Evolutionary conservation across 129 eudicot species (phyloP).

Genomic region (Chrysanthemum lavandulifolium): DNA sequence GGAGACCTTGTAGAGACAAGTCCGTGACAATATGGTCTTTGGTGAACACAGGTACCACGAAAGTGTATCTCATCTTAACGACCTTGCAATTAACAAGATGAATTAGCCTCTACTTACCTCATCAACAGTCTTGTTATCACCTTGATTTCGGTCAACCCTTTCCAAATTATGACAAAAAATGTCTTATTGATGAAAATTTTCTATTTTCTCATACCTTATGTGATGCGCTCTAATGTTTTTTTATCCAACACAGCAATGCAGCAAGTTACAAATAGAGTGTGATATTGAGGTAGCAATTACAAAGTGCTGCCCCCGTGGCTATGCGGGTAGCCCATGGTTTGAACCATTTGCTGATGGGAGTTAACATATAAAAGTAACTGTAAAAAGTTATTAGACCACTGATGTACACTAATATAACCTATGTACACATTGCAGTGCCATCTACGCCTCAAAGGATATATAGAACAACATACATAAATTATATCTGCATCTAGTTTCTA

Average conservation of each 20-base stretch:
- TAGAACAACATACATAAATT: no score
- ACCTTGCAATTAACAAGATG: slow-evolving; percentile 24
- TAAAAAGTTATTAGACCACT: no score
- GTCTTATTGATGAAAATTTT: background rate
- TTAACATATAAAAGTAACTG: no score
- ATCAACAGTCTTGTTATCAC: background rate
- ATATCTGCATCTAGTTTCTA: no score
- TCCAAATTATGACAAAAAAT: background rate
- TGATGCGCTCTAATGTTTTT: background rate
- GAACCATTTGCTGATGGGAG: background rate
- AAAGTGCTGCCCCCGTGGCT: background rate
- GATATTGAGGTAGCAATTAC: background rate
- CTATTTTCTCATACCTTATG: background rate
- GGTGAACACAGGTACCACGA: background rate
- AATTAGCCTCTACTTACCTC: slow-evolving; percentile 19
- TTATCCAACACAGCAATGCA: background rate
- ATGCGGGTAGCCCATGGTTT: background rate
- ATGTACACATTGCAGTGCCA: no score
- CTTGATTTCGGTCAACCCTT: background rate
- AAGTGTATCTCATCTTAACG: slow-evolving; percentile 2
- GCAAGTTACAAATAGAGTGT: background rate
- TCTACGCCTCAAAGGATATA: no score
- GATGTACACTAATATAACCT: no score
- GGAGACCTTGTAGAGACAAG: no score
- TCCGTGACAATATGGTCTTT: background rate